A percentile compares a stretch with the other conserved stretches of the same genome.
Evolutionary conservation across 2,329 filamentous ascomycete species (phyloP).

Genomic region (Sporothrix pseudoabietina): DNA sequence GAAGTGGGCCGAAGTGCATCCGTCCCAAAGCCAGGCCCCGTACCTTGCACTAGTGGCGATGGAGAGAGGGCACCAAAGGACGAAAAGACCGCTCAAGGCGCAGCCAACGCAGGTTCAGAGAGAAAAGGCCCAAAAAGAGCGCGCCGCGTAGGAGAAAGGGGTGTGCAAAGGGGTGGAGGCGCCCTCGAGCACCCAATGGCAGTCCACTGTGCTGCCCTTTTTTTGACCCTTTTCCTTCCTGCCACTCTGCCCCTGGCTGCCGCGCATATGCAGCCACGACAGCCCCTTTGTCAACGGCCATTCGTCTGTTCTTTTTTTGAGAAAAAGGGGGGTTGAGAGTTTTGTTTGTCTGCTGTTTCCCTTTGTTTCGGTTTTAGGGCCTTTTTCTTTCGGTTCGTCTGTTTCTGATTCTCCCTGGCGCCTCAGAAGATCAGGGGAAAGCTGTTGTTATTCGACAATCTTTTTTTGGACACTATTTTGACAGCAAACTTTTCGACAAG

Average conservation of each 20-base stretch:
- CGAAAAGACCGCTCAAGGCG: background rate
- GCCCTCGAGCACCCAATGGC: background rate
- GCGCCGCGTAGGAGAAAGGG: slow-evolving; percentile 16
- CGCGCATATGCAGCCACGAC: slow-evolving; percentile 19
- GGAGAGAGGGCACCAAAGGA: slow-evolving; percentile 5
- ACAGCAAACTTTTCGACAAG: background rate
- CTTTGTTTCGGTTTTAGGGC: background rate
- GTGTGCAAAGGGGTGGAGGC: background rate
- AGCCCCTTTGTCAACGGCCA: background rate
- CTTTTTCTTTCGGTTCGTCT: background rate
- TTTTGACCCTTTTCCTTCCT: background rate
- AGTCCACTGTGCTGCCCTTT: background rate
- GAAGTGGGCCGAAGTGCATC: slow-evolving; percentile 21
- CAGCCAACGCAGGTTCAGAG: background rate
- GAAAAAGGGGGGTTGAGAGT: background rate
- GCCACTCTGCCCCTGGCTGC: slow-evolving; percentile 22
- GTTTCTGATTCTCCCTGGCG: slow-evolving; percentile 16
- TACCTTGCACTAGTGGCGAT: slow-evolving; percentile 36
- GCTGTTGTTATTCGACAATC: background rate
- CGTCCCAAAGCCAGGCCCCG: slow-evolving; percentile 16
- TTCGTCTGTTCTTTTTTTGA: slow-evolving; percentile 22
- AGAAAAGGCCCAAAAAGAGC: background rate
- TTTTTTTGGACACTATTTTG: background rate
- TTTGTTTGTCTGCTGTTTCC: background rate
- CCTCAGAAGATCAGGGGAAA: background rate